A percentile compares a stretch with the other conserved stretches of the same genome.
These are phyloP conservation scores for Xylona heveae DNA, from an alignment of 495 filamentous ascomycete species.

Conservation along the genomic window DNA sequence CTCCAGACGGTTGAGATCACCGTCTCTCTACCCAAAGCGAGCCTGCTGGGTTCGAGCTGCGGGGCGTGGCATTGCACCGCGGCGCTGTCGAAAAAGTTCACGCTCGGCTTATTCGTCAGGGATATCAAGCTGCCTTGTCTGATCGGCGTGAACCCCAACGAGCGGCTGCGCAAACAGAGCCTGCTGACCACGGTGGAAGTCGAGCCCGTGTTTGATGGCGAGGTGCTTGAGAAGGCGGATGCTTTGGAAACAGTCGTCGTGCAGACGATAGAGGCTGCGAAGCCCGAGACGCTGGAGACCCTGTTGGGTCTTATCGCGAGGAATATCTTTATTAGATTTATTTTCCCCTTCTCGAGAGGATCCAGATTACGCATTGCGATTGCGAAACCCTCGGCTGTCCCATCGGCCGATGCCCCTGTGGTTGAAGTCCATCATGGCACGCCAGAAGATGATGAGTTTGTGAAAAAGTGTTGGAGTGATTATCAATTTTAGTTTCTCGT, in stretches of 20 bases:
- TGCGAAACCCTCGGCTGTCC: conserved; percentile 36
- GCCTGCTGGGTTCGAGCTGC: conserved; percentile 18
- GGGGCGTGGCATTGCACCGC: not conserved
- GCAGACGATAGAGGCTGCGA: conserved; percentile 31
- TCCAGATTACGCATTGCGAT: conserved; percentile 27
- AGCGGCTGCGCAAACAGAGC: conserved; percentile 34
- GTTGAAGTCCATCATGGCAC: too few species aligned
- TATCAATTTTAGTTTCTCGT: too few species aligned
- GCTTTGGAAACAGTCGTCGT: conserved; percentile 5
- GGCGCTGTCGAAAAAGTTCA: conserved; percentile 12
- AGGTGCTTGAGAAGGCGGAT: too few species aligned
- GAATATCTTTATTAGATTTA: conserved; percentile 15
- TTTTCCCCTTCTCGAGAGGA: conserved; percentile 6
- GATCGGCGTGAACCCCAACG: conserved; percentile 38
- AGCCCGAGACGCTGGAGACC: conserved; percentile 42
- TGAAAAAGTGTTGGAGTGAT: too few species aligned
- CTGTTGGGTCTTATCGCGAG: conserved; percentile 25
- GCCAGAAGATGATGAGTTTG: too few species aligned
- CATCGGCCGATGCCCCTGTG: conserved; percentile 31
- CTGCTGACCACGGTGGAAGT: conserved; percentile 31
- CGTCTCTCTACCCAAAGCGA: conserved; percentile 28
- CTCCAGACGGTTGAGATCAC: conserved; percentile 19
- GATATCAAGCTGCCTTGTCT: conserved; percentile 32
- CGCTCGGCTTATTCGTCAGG: conserved; percentile 10
- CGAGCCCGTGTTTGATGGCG: too few species aligned